Base-by-base conservation (phyloP, 257 asterid genomes). In the Capsicum pubescens region DNA sequence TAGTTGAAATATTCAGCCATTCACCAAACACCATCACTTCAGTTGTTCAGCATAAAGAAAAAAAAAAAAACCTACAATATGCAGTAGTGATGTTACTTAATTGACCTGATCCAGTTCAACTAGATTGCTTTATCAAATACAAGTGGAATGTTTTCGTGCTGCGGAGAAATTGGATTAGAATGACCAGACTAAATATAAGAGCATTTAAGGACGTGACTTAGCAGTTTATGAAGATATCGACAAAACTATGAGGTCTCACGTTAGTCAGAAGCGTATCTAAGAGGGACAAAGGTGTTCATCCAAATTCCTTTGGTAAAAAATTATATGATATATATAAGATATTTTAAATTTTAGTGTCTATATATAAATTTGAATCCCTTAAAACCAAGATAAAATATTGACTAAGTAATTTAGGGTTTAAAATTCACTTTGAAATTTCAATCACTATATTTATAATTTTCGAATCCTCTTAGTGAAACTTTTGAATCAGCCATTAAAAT, bases 81-180 rank as follows among this genome's bases (percentile, higher is more conserved):
- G 71, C 61, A 81, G 83, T 87, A 81, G 83, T 87, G 87, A 36
- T 81, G 83, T 61, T 14, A 67, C 14, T 67, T 15, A 80, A 76
- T 87, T 91, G 92, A 91, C 92, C 83, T 21, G 59, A 89, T 84
- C 90, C 83, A 78, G 60, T 78, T 78, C 78, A 54, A 60, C 21
- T 80, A 80, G 72, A 57, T 21, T 42, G 58, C n/a, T 81, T 64
- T 61, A 26, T 2, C 8, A 61, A 61, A 21, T 39, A 15, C 64
- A 52, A 52, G 13, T n/a, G 0, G 35, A 13, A 35, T 9, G 19
- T 36, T 69, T 69, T 69, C 76, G 9, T 69, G 15, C 14, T 69
- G 13, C 16, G 78, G 55, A 69, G 42, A 69, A 69, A 13, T 19
- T 11, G 60, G 3, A 74, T 50, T 74, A 11, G 58, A 46, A 55